Conservation (phyloP, 768 basidiomycete genomes). For the Gloeopeniophorella convolvens region DNA sequence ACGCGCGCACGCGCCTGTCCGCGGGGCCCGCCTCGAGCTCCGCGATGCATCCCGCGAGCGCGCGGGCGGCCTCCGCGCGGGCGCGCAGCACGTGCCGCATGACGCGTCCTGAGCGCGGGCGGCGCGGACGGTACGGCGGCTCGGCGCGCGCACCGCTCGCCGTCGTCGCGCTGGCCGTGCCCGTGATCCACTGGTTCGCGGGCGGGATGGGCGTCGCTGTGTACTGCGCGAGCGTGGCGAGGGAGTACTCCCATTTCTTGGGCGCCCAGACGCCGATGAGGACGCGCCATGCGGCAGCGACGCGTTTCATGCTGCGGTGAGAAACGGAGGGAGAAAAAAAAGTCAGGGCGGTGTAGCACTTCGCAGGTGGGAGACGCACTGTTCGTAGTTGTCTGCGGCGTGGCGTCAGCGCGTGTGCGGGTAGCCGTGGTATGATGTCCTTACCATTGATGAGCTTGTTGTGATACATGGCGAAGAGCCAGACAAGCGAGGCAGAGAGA, state of each 20-base stretch:
- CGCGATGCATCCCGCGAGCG: constrained; percentile 66
- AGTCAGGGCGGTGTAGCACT: constrained; percentile 18
- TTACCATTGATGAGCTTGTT: constrained; percentile 78
- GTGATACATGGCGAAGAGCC: constrained; percentile 80
- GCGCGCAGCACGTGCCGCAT: constrained; percentile 86
- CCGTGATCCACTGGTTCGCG: constrained; percentile 66
- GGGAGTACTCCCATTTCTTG: constrained; percentile 71
- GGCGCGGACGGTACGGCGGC: constrained; percentile 26
- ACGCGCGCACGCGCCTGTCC: constrained; percentile 42
- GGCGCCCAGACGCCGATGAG: constrained; percentile 93
- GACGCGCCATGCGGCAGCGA: constrained; percentile 94
- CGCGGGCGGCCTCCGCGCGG: constrained; percentile 75
- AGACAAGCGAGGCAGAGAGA: constrained; percentile 61
- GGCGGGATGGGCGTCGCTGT: constrained; percentile 60
- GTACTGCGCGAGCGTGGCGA: constrained; percentile 67
- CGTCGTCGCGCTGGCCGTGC: constrained; percentile 27
- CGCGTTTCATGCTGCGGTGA: constrained; percentile 77
- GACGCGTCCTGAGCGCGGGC: constrained; percentile 74
- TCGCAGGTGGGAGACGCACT: constrained; percentile 35
- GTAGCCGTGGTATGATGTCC: constrained; percentile 27
- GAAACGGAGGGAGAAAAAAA: constrained; percentile 6
- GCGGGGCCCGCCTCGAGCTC: constrained; percentile 43
- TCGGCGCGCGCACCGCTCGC: constrained; percentile 23
- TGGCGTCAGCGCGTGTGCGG: constrained; percentile 2
- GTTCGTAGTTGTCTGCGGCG: constrained; percentile 61